These are phyloP conservation scores for Periglandula ipomoeae DNA, from an alignment of 2,329 filamentous ascomycete genomes.

Conservation along the genomic window DNA sequence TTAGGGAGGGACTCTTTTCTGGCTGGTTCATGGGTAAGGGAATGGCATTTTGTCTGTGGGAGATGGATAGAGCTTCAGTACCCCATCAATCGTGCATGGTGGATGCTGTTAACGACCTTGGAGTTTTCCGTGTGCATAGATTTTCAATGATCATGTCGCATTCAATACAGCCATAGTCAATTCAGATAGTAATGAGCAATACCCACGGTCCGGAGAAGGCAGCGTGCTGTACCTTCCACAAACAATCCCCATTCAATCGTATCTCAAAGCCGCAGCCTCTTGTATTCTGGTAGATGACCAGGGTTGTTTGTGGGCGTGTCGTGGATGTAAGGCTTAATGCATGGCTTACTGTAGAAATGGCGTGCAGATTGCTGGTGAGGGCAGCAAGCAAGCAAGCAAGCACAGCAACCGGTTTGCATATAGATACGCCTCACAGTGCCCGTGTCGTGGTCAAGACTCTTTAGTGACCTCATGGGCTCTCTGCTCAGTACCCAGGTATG, in stretches of 20 bases:
- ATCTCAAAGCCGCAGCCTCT: no score
- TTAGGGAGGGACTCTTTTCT: background rate
- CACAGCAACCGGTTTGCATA: background rate
- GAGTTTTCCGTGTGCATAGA: background rate
- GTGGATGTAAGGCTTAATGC: background rate
- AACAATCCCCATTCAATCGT: background rate
- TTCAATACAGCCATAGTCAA: background rate
- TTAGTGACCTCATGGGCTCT: background rate
- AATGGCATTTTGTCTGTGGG: background rate
- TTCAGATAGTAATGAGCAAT: background rate
- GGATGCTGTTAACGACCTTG: background rate
- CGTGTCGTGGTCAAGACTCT: background rate
- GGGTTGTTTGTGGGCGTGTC: background rate
- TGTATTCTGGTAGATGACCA: background rate
- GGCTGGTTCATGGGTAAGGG: background rate
- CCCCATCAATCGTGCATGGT: background rate
- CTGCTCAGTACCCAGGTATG: background rate
- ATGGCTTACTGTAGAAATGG: slow-evolving; percentile 4
- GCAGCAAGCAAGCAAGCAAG: background rate
- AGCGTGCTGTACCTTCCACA: background rate
- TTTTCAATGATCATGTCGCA: background rate
- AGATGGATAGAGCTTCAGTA: background rate
- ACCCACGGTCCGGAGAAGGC: background rate
- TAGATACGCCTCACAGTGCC: background rate
- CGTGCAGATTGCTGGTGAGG: background rate